Conservation (phyloP, 139 green algal genomes). For the Tetradesmus lagerheimii region DNA sequence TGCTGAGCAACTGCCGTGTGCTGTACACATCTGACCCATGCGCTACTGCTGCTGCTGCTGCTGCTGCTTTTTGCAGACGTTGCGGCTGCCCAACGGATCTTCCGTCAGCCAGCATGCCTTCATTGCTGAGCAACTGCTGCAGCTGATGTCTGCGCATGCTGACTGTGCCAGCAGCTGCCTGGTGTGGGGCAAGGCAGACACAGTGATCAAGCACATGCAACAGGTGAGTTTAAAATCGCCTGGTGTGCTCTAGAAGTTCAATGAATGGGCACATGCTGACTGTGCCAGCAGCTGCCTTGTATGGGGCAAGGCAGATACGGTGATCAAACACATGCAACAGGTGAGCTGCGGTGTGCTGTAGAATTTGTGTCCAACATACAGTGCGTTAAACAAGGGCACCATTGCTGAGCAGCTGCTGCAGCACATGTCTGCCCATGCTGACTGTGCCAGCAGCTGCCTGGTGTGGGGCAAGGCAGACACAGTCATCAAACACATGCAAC, state of each 20-base stretch:
- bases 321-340: constrained; percentile 45
- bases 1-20: not conserved
- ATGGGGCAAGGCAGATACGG: too few species aligned
- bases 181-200: constrained; percentile 63
- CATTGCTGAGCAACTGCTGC: constrained; percentile 36
- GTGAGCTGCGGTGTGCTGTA: too few species aligned
- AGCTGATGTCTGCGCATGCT: not conserved
- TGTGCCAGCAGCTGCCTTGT: too few species aligned
- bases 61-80: not conserved
- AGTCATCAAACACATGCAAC: constrained; percentile 46
- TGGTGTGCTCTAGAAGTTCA: too few species aligned
- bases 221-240: constrained; percentile 44
- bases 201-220: constrained; percentile 45
- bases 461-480: constrained; percentile 63
- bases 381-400: too few species aligned
- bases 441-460: constrained; percentile 42
- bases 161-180: constrained; percentile 42
- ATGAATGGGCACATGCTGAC: too few species aligned
- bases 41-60: not conserved
- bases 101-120: not conserved
- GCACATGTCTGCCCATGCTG: not conserved
- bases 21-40: not conserved
- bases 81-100: not conserved
- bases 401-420: constrained; percentile 38
- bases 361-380: too few species aligned